A percentile compares a stretch with the other conserved stretches of the same genome.
phyloP scores from a whole-genome alignment of 1,284 basidiomycete genomes.

The Puccinia hordei region DNA sequence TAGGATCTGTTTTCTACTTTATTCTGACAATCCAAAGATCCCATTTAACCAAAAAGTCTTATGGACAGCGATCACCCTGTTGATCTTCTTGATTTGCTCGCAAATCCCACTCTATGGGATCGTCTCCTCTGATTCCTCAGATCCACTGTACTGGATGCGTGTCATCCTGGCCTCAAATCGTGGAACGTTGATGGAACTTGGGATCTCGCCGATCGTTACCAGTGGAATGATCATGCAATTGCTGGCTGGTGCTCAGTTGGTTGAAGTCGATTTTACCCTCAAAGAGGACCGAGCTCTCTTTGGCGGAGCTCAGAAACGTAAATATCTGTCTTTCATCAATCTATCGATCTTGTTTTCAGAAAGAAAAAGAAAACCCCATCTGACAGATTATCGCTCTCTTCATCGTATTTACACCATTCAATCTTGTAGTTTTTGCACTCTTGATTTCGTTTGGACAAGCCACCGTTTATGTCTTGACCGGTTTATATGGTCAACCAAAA shows the following conservation, averaged over 20 bases:
- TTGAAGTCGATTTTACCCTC: slow-evolving; percentile 94
- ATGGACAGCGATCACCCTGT: slow-evolving; percentile 95
- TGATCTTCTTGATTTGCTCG: slow-evolving; percentile 96
- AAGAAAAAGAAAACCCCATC: not conserved
- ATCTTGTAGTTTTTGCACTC: slow-evolving; percentile 81
- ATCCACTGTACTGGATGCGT: slow-evolving; percentile 99
- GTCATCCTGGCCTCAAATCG: slow-evolving; percentile 97
- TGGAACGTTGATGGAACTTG: slow-evolving; percentile 98
- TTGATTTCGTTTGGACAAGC: slow-evolving; percentile 95
- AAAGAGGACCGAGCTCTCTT: slow-evolving; percentile 97
- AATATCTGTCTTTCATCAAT: slow-evolving; percentile 58
- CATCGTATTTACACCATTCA: slow-evolving; percentile 11
- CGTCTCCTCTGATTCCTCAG: slow-evolving; percentile 95
- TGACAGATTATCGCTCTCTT: not conserved
- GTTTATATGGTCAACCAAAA: slow-evolving; percentile 89
- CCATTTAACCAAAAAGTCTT: slow-evolving; percentile 93
- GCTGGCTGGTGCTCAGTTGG: slow-evolving; percentile 91
- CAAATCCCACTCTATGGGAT: slow-evolving; percentile 96
- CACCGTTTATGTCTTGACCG: slow-evolving; percentile 95
- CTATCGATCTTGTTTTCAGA: slow-evolving; percentile 46
- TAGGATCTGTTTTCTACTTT: not conserved
- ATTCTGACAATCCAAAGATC: slow-evolving; percentile 66
- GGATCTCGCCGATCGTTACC: slow-evolving; percentile 95
- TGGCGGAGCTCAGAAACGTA: slow-evolving; percentile 94
- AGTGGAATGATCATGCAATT: slow-evolving; percentile 99